Evolutionary conservation across 1,139 yeast genomes (phyloP).

Genomic region (Sugiyamaella sp.): DNA sequence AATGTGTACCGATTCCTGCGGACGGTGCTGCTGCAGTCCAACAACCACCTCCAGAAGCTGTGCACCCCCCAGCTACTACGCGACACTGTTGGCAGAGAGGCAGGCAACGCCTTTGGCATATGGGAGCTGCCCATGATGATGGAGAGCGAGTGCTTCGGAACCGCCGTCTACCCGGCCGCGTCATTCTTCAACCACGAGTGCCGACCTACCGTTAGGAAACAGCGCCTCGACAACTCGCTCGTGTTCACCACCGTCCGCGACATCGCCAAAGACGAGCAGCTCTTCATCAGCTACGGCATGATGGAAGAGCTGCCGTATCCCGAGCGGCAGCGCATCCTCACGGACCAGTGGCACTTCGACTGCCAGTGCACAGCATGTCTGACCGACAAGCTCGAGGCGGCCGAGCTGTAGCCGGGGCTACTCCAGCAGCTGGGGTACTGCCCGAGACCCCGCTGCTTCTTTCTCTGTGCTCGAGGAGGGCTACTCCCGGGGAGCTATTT

Average conservation of each 20-base stretch:
- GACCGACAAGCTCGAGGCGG: slow-evolving; percentile 2
- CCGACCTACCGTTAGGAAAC: slow-evolving; percentile 51
- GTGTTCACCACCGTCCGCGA: slow-evolving; percentile 42
- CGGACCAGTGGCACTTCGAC: slow-evolving; percentile 62
- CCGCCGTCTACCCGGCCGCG: slow-evolving; percentile 66
- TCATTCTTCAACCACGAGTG: slow-evolving; percentile 73
- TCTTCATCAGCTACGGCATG: slow-evolving; percentile 67
- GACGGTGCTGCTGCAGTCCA: slow-evolving; percentile 49
- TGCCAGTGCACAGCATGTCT: slow-evolving; percentile 58
- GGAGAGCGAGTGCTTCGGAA: slow-evolving; percentile 67
- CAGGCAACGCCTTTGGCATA: slow-evolving; percentile 76
- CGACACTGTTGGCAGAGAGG: slow-evolving; percentile 59
- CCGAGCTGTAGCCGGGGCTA: too few species aligned
- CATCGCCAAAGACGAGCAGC: slow-evolving; percentile 51
- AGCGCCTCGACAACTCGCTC: slow-evolving; percentile 44
- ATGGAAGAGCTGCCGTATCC: slow-evolving; percentile 48
- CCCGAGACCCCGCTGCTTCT: too few species aligned
- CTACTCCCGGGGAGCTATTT: too few species aligned
- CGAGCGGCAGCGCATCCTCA: slow-evolving; percentile 50
- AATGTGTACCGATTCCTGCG: slow-evolving; percentile 55
- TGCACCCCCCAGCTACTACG: slow-evolving; percentile 51
- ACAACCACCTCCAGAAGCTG: slow-evolving; percentile 43
- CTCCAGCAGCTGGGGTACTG: too few species aligned
- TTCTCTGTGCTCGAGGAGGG: too few species aligned
- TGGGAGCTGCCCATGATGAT: slow-evolving; percentile 56